These are phyloP conservation scores for Pulveroboletus sp. DNA, from an alignment of 768 basidiomycete species.

Conservation along the genomic window DNA sequence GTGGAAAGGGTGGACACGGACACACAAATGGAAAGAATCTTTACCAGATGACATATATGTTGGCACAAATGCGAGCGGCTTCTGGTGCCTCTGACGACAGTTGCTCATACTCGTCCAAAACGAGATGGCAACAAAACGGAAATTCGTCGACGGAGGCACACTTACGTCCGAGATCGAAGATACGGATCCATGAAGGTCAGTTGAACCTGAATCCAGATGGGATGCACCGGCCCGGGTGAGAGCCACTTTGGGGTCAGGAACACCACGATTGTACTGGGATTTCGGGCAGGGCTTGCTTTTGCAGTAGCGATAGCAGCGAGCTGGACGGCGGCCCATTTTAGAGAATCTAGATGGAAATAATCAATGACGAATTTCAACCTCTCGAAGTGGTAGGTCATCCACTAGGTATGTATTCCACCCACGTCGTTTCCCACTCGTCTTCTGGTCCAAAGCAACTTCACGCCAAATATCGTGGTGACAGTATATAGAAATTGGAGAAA, in stretches of 20 bases:
- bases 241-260: conserved; percentile 86
- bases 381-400: conserved; percentile 11
- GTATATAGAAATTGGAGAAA: neutral
- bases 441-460: neutral
- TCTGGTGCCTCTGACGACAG: conserved; percentile 94
- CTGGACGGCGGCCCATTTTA: conserved; percentile 93
- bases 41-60: conserved; percentile 99
- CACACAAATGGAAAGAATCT: conserved; percentile 97
- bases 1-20: conserved; percentile 98
- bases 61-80: conserved; percentile 98
- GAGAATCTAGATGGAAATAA: conserved; percentile 8
- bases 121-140: conserved; percentile 94
- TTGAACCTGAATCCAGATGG: neutral
- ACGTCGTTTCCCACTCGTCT: neutral
- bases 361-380: conserved; percentile 7
- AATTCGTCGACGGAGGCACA: conserved; percentile 97
- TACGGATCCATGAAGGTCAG: conserved; percentile 70
- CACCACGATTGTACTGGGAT: conserved; percentile 96
- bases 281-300: conserved; percentile 99
- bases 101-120: conserved; percentile 98
- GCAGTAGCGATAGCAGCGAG: conserved; percentile 98
- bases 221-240: neutral
- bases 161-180: conserved; percentile 95
- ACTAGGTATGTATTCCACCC: conserved; percentile 12
- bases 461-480: neutral